Base-by-base conservation (phyloP, 1,284 basidiomycete species). In the Cystobasidiaceae sp. region DNA sequence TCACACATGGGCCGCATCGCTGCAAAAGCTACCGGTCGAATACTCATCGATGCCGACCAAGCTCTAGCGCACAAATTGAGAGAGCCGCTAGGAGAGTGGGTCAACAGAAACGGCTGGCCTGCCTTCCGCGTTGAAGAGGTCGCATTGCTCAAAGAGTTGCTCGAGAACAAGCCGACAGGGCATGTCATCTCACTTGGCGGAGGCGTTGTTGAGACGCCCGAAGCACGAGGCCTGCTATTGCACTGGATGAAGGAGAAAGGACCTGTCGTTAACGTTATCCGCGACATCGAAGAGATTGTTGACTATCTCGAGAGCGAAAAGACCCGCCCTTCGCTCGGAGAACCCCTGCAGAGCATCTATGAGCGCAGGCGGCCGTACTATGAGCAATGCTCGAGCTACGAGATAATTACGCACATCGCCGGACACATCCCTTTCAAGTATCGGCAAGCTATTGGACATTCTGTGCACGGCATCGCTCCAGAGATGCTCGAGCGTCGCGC, bases 141-240 rank as follows among this genome's bases (percentile, higher is more conserved):
- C 11, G 73, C 72, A 44, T 71, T 78, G 37, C 69, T 80, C 17
- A 69, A 74, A 61, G 74, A 78, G 60, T 70, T 79, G 28, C 66
- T 79, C 52, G 58, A 66, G 30, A 70, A 71, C 51, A 61, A 74
- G 30, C 68, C 72, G 1, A 74, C 82, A 23, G 84, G 84, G 2
- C 84, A 90, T 75, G 82, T 96, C 57, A 84, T 96, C 73, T 90
- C 89, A 67, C 85, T 97, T n/a, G 94, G 96, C 11, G 96, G 96
- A 4, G 93, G 94, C 0, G 86, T 98, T 57, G 90, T 97, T 45
- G 96, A 98, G 79, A 89, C 86, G 0, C 82, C 85, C 5, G 83
- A 81, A 45, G 88, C 89, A 11, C 80, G 90, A 37, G 81, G 86
- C 19, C 73, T 90, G 6, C 80, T 97, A 66, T 81, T 84, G 73